Percentiles rank a stretch among this genome's conserved stretches.
Evolutionary conservation across 2,329 filamentous ascomycete genomes (phyloP).

Genomic region (Paraphaeosphaeria sporulosa): DNA sequence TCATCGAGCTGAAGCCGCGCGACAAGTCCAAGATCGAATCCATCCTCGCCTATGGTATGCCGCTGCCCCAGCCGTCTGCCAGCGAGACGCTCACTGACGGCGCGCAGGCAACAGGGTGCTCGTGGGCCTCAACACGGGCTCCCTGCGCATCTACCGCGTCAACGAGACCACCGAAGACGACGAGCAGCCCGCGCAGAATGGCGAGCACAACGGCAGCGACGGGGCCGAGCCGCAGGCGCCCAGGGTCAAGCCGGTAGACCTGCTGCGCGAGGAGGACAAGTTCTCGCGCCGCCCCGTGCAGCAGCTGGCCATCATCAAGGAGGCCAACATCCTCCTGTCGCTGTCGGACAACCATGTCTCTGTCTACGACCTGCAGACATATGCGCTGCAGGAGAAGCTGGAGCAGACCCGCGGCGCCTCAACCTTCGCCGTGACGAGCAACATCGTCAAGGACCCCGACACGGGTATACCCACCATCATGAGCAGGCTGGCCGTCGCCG

Average conservation of each 20-base stretch:
- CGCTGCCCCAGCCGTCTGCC: conserved; percentile 5
- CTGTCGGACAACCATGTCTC: conserved; percentile 90
- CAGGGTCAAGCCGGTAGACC: conserved; percentile 68
- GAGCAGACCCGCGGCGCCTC: conserved; percentile 85
- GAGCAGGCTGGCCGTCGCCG: conserved; percentile 86
- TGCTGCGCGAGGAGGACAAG: conserved; percentile 90
- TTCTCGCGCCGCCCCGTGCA: conserved; percentile 91
- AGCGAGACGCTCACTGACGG: conserved; percentile 26
- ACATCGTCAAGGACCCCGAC: conserved; percentile 87
- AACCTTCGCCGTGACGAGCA: conserved; percentile 91
- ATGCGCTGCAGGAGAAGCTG: conserved; percentile 81
- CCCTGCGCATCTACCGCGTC: conserved; percentile 87
- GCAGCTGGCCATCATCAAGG: conserved; percentile 94
- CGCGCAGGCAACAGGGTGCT: conserved; percentile 81
- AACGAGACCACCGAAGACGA: conserved; percentile 68
- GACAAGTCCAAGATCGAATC: conserved; percentile 98
- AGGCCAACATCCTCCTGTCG: conserved; percentile 89
- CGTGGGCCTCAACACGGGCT: conserved; percentile 89
- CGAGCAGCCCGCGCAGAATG: conserved; percentile 43
- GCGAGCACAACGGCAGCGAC: conserved; percentile 42
- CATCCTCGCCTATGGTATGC: conserved; percentile 83
- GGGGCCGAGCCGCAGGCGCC: conserved; percentile 53
- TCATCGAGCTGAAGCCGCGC: conserved; percentile 93
- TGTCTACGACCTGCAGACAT: conserved; percentile 87
- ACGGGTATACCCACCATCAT: conserved; percentile 94